A percentile compares a stretch with the other conserved stretches of the same genome.
Conservation (phyloP, 1,284 basidiomycete genomes). For the Testicularia cyperi region DNA sequence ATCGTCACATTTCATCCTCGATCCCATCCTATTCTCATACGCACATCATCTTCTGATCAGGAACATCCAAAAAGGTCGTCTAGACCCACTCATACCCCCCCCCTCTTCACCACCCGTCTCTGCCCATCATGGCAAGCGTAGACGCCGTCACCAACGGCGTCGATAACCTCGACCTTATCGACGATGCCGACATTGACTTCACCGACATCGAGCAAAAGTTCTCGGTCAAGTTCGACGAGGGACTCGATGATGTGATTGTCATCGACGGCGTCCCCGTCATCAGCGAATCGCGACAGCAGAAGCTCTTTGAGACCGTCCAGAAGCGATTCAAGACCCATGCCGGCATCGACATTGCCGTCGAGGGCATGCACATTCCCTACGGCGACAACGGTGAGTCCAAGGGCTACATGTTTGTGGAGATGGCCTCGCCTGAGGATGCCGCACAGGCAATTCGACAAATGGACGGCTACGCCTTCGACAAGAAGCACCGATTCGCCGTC, state of each 20-base stretch:
- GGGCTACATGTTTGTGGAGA: slow-evolving; percentile 82
- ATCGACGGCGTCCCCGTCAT: slow-evolving; percentile 62
- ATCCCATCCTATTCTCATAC: neutral
- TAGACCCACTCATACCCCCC: slow-evolving; percentile 8
- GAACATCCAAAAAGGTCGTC: slow-evolving; percentile 26
- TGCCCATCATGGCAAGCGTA: slow-evolving; percentile 28
- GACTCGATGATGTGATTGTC: slow-evolving; percentile 62
- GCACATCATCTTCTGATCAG: neutral
- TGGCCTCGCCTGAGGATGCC: slow-evolving; percentile 78
- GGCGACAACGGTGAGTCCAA: slow-evolving; percentile 60
- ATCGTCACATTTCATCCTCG: neutral
- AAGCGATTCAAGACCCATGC: slow-evolving; percentile 61
- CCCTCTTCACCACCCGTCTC: neutral
- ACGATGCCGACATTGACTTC: slow-evolving; percentile 77
- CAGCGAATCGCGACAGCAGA: slow-evolving; percentile 58
- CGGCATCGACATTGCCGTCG: slow-evolving; percentile 55
- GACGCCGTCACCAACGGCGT: slow-evolving; percentile 46
- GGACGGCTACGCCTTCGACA: slow-evolving; percentile 85
- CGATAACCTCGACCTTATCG: slow-evolving; percentile 34
- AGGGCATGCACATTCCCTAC: slow-evolving; percentile 61
- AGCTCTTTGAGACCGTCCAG: slow-evolving; percentile 60
- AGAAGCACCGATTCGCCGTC: slow-evolving; percentile 84
- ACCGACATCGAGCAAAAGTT: slow-evolving; percentile 91
- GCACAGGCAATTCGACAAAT: slow-evolving; percentile 76
- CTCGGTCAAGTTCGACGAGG: slow-evolving; percentile 58